These are phyloP conservation scores for Haplosporangium gracile DNA, from an alignment of 192 early-diverging fungal genomes.

Conservation along the genomic window DNA sequence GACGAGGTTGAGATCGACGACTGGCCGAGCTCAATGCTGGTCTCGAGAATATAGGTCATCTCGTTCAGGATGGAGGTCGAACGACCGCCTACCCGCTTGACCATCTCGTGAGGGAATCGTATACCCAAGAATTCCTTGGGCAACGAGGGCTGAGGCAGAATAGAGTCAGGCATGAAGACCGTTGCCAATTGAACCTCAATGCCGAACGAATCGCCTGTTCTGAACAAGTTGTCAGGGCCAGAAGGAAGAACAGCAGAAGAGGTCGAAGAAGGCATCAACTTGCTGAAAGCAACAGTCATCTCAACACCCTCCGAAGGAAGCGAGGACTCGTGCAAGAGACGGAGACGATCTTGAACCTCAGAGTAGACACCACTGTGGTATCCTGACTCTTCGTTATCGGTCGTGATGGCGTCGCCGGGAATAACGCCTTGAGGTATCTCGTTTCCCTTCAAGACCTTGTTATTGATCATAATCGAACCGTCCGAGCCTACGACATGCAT, in stretches of 20 bases:
- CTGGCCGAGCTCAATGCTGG: conserved; percentile 30
- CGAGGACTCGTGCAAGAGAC: background rate
- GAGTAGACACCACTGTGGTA: conserved; percentile 34
- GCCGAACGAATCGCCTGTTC: conserved; percentile 30
- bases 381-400: conserved; percentile 37
- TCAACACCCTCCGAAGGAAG: conserved; percentile 24
- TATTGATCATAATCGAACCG: conserved; percentile 27
- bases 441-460: conserved; percentile 24
- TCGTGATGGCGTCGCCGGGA: background rate
- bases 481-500: conserved; percentile 22
- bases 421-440: conserved; percentile 33
- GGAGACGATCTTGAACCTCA: conserved; percentile 37
- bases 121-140: conserved; percentile 32
- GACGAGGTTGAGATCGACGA: background rate
- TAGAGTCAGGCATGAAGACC: background rate
- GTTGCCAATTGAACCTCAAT: conserved; percentile 33
- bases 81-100: conserved; percentile 25
- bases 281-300: conserved; percentile 24
- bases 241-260: background rate
- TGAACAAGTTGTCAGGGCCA: conserved; percentile 21
- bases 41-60: conserved; percentile 34
- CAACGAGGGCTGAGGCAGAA: background rate
- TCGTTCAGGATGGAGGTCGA: conserved; percentile 32
- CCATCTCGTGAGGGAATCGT: conserved; percentile 42
- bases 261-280: background rate